Evolutionary conservation across 805 yeast species (phyloP).

Genomic region (Kuraishia piskuri): DNA sequence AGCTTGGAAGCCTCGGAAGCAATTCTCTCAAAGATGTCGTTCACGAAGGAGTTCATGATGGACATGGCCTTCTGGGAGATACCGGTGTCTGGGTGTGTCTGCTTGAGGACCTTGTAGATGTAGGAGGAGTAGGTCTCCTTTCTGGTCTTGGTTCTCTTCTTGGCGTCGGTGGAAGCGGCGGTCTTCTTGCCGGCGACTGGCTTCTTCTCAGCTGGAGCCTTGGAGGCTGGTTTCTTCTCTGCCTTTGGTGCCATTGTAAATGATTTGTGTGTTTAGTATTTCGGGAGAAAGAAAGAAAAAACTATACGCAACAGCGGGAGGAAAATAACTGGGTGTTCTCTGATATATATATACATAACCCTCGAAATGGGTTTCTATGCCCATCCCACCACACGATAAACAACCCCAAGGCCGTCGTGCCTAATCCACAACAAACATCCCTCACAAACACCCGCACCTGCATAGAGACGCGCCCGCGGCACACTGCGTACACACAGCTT

Average conservation of each 20-base stretch:
- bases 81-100: slow-evolving; percentile 99
- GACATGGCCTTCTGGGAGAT: slow-evolving; percentile 98
- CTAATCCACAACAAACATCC: too few relatives aligned
- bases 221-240: slow-evolving; percentile 73
- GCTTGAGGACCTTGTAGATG: slow-evolving; percentile 97
- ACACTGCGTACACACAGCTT: too few relatives aligned
- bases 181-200: slow-evolving; percentile 87
- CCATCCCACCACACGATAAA: too few relatives aligned
- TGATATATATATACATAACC: slow-evolving; percentile 3
- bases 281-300: slow-evolving; percentile 7
- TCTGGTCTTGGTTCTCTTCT: slow-evolving; percentile 93
- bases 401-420: too few relatives aligned
- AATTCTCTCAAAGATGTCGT: slow-evolving; percentile 96
- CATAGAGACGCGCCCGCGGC: not conserved
- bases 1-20: slow-evolving; percentile 97
- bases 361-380: too few relatives aligned
- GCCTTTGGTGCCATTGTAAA: slow-evolving; percentile 55
- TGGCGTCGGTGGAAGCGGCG: slow-evolving; percentile 69
- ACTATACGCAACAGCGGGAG: not conserved
- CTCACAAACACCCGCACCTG: too few relatives aligned
- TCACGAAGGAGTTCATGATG: slow-evolving; percentile 96
- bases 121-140: slow-evolving; percentile 97
- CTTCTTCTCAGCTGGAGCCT: slow-evolving; percentile 96
- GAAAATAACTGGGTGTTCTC: not conserved
- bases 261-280: not conserved